Evolutionary conservation across 2,329 filamentous ascomycete genomes (phyloP), one percentile per base, ranked within the genome.

Genomic region (Capronia coronata): DNA sequence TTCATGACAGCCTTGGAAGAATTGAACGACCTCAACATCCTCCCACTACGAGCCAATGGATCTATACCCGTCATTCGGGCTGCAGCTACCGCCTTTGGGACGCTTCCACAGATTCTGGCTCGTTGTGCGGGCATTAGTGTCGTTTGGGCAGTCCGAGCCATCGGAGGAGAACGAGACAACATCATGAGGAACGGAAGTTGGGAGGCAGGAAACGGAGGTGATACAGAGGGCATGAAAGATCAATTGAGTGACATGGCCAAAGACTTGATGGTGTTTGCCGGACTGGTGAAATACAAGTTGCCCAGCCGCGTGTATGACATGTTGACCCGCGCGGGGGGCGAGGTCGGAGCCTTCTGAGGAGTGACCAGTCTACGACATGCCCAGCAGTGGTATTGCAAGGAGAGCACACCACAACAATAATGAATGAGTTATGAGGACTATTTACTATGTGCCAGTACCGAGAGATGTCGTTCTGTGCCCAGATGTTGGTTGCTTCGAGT

Each of bases 231-330:
- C n/a, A 48, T 59, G 37, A 61, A 60, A 42, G 52, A 55, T 18
- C 59, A 61, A 43, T 34, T 61, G 22, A 71, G 67, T 49, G 68
- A 70, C 44, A 87, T 86, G 72, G 89, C 87, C 32, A 82, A 89
- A 67, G 91, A 97, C 68, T 70, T 96, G 62, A 95, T 93, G 73
- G 86, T 93, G 11, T 97, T 95, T 73, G 91, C 89, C 13, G 91
- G 89, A 49, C 82, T 95, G 76, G 81, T 97, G 64, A 83, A 87
- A 64, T 97, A 95, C 70, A 83, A 93, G 63, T 78, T 97, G 71
- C 87, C 88, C 43, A 85, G 87, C 30, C 79, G 86, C 63, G 77
- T 97, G 48, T 91, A 94, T 69, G 91, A 96, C 73, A 86, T 85
- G 56, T 72, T 97, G 63, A 90, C 89, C 42, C 80, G 84, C 64